Percentiles rank a stretch among this genome's conserved stretches.
Evolutionary conservation across 2,329 filamentous ascomycete genomes (phyloP).

Genomic region (Drechslera avenae): DNA sequence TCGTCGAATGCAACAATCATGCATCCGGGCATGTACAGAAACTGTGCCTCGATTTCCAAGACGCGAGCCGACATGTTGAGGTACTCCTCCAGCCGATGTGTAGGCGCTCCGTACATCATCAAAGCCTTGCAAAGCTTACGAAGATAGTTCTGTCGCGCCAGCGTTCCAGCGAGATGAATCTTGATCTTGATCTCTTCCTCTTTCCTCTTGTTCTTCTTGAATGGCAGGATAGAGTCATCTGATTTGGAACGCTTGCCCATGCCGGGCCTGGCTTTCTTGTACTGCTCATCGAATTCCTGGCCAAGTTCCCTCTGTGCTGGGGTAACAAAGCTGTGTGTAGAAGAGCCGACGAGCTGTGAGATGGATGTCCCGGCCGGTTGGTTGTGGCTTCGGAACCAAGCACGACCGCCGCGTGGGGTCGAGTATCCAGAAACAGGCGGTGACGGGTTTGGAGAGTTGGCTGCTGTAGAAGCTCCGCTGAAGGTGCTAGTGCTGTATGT

Average conservation of each 20-base stretch:
- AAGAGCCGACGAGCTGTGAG: constrained; percentile 52
- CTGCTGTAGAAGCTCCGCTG: constrained; percentile 42
- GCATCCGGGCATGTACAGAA: constrained; percentile 85
- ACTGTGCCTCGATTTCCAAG: constrained; percentile 86
- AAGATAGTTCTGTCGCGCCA: constrained; percentile 81
- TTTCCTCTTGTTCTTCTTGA: constrained; percentile 44
- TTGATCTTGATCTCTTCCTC: constrained; percentile 64
- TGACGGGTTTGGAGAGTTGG: constrained; percentile 46
- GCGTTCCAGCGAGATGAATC: constrained; percentile 68
- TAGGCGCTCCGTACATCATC: constrained; percentile 90
- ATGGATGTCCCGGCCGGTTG: constrained; percentile 48
- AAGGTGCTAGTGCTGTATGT: constrained; percentile 36
- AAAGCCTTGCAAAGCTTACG: constrained; percentile 82
- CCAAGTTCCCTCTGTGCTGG: constrained; percentile 50
- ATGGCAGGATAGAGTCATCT: constrained; percentile 45
- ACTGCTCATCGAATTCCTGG: constrained; percentile 50
- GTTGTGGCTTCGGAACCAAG: constrained; percentile 46
- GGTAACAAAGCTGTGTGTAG: constrained; percentile 49
- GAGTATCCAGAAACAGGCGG: constrained; percentile 51
- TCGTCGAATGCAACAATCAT: constrained; percentile 95
- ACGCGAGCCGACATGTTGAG: constrained; percentile 89
- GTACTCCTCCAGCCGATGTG: constrained; percentile 89
- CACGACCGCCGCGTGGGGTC: constrained; percentile 44
- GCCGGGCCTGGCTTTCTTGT: constrained; percentile 46
- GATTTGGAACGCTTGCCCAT: constrained; percentile 47